These are phyloP conservation scores for Pulveroboletus sp. DNA, from an alignment of 768 basidiomycete genomes.

Conservation along the genomic window DNA sequence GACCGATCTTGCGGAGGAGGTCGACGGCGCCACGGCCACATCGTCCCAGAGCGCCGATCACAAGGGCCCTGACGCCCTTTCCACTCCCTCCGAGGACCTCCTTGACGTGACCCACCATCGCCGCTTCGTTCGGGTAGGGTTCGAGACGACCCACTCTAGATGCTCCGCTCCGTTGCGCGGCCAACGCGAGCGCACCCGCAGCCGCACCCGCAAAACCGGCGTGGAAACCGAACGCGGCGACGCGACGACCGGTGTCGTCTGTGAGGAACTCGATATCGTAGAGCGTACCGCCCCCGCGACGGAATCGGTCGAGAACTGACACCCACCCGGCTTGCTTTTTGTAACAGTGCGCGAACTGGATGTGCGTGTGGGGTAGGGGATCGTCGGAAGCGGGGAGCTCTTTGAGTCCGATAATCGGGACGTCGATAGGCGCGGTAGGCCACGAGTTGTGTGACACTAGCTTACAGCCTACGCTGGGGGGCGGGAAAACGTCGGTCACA, in stretches of 20 bases:
- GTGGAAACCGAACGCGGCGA: slow-evolving; percentile 97
- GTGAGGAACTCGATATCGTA: slow-evolving; percentile 97
- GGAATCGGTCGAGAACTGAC: slow-evolving; percentile 79
- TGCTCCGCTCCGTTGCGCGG: slow-evolving; percentile 56
- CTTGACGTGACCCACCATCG: slow-evolving; percentile 77
- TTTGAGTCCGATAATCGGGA: slow-evolving; percentile 90
- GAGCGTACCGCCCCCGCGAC: slow-evolving; percentile 73
- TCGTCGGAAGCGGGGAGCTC: slow-evolving; percentile 82
- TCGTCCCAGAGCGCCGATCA: slow-evolving; percentile 93
- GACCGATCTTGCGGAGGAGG: slow-evolving; percentile 91
- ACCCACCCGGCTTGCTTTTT: slow-evolving; percentile 94
- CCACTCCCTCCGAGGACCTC: slow-evolving; percentile 59
- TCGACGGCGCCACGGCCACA: slow-evolving; percentile 95
- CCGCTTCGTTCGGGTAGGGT: slow-evolving; percentile 79
- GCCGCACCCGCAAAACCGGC: slow-evolving; percentile 99
- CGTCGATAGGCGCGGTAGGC: slow-evolving; percentile 66
- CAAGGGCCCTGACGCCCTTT: slow-evolving; percentile 76
- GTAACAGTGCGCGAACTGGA: slow-evolving; percentile 98
- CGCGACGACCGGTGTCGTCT: slow-evolving; percentile 78
- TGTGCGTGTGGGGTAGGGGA: slow-evolving; percentile 89
- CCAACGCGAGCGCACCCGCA: slow-evolving; percentile 78
- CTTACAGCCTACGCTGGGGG: slow-evolving; percentile 77
- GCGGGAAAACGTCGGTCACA: no score
- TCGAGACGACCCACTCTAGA: slow-evolving; percentile 57
- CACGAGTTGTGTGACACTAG: slow-evolving; percentile 86